Base-by-base conservation (phyloP, 495 filamentous ascomycete genomes). In the Neurospora sp. region DNA sequence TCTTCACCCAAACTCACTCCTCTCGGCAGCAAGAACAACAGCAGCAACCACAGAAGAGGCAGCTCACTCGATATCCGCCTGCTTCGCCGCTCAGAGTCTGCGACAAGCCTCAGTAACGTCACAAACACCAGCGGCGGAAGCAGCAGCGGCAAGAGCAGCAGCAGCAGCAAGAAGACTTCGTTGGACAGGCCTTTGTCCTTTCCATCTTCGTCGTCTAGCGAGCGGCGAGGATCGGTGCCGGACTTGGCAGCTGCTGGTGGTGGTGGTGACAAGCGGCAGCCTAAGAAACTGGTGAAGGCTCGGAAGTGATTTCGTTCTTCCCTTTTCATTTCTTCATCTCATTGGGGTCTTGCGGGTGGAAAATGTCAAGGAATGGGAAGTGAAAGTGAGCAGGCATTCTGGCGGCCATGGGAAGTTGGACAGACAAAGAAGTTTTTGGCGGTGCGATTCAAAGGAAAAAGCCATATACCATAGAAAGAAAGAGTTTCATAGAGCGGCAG, bases 231-330 rank as follows among this genome's bases (percentile, higher is more conserved):
- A 31, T 35, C 72, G 39, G 45, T 38, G 69, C 41, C 69, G 38
- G 39, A 38, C 4, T 38, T 65, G 27, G 53, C 53, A 17, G 27
- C 53, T 65, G 53, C 14, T 37, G 27, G 48, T 14, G 27, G 48
- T 7, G 48, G 17, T 12, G 65, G n/a, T 16, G 68, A 42, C 4
- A 79, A 78, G 27, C 76, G 76, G 4, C 76, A 70, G 70, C 74
- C 77, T 22, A 76, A 75, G 42, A 80, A 81, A 71, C 70, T 80
- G 39, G 75, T 70, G 6, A 80, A 81, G 70, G 73, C 31, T 48
- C 77, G 80, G 16, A 76, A 72, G 27, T 65, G 53, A 65, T 37
- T 37, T 65, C 7, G 27, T 8, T 35, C 53, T 17, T 65, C 8
- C 4, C 48, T 59, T 27, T 31, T 31, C 27, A 8, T 65, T 35